Evolutionary conservation across 169 alveolate genomes (phyloP), one percentile per base, ranked within the genome.

Genomic region (Eimeria necatrix): DNA sequence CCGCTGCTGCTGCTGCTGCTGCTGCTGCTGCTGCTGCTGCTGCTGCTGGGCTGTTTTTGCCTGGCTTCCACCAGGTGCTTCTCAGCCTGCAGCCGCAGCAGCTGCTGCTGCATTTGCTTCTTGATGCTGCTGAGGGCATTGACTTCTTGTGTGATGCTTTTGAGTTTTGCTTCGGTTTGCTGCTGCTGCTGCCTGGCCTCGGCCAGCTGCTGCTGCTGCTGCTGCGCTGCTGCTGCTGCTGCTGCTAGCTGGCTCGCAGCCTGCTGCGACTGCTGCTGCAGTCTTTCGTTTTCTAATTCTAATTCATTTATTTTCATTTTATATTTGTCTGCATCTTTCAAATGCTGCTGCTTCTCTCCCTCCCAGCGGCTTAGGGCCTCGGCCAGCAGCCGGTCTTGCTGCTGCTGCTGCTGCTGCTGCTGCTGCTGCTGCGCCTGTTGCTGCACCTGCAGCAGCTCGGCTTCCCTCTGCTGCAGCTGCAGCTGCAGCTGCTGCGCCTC

Each of bases 211-310:
- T 24, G 46, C 49, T 78, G 4, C 88, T 78, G 85, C 85, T 46
- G 85, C 85, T 73, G 60, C 59, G 85, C 85, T n/a, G 3, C 85
- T 32, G 26, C 48, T 68, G 78, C 78, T 68, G 78, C 78, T 68
- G 59, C 22, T 74, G 20, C 24, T 53, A 16, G 85, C 85, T 74
- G 85, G 56, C 85, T 16, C 70, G 60, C 76, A 64, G 76, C 26
- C 76, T 64, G 32, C 76, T 10, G 32, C 76, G 8, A 24, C 76
- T 64, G 76, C 76, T 14, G 41, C 14, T 20, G 18, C 76, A n/a
- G 41, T 5, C 32, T 20, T 24, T 64, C 41, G 41, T 10, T 9
- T n/a, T 64, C 76, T n/a, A 10, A 10, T 8, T 5, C 32, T 5
- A 20, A 10, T n/a, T 64, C 76, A 10, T 64, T 10, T 5, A 64